Evolutionary conservation across 2,329 filamentous ascomycete genomes (phyloP).

Genomic region (Chrysoporthe puriensis): DNA sequence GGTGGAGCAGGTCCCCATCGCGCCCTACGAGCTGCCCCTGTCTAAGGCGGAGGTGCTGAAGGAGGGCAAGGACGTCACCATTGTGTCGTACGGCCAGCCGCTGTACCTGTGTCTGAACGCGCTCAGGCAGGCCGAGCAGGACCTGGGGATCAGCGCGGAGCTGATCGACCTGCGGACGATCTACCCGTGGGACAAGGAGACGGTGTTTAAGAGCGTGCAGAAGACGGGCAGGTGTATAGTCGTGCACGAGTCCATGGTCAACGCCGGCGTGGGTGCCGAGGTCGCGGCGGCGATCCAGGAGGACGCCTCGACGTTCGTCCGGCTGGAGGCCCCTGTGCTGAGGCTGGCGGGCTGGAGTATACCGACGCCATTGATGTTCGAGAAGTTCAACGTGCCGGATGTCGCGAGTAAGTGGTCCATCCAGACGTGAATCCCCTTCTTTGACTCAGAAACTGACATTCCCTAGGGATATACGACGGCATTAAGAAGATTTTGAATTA

Average conservation of each 20-base stretch:
- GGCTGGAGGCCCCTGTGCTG: conserved; percentile 82
- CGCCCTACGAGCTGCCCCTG: conserved; percentile 79
- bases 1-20: conserved; percentile 85
- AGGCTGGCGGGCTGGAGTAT: conserved; percentile 90
- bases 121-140: conserved; percentile 74
- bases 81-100: conserved; percentile 88
- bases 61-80: conserved; percentile 76
- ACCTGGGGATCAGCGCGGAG: conserved; percentile 77
- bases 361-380: conserved; percentile 78
- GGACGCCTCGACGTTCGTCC: conserved; percentile 72
- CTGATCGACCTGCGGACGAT: conserved; percentile 86
- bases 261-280: conserved; percentile 86
- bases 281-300: conserved; percentile 89
- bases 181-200: conserved; percentile 88
- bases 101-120: conserved; percentile 82
- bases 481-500: conserved; percentile 71
- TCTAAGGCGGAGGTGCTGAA: conserved; percentile 86
- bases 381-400: conserved; percentile 82
- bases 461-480: conserved; percentile 69
- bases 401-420: conserved; percentile 72
- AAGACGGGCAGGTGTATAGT: conserved; percentile 88
- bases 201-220: conserved; percentile 77
- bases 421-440: neutral
- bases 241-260: conserved; percentile 91
- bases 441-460: conserved; percentile 34